Percentiles rank a stretch among this genome's conserved stretches.
These are phyloP conservation scores for Trifolium pratense DNA, from an alignment of 306 rosid genomes.

Conservation along the genomic window DNA sequence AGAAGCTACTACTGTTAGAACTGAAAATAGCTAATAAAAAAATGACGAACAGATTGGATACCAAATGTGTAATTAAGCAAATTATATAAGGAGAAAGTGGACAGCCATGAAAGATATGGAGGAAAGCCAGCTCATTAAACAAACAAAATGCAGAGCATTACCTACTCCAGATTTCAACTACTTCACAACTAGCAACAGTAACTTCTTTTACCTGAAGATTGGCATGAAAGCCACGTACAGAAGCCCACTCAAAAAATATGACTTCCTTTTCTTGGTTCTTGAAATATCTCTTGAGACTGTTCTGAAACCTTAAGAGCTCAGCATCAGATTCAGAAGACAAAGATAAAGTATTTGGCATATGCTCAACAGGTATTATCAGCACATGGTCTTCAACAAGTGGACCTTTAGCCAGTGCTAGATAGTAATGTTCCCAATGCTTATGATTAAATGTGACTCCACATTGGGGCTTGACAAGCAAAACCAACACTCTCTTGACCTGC, in stretches of 20 bases:
- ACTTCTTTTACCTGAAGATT: conserved; percentile 82
- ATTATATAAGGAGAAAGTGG: conserved; percentile 27
- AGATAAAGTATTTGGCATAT: conserved; percentile 71
- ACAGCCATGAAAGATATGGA: conserved; percentile 9
- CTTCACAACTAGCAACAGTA: conserved; percentile 22
- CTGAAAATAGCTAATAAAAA: conserved; percentile 34
- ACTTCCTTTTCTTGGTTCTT: conserved; percentile 77
- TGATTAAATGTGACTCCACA: conserved; percentile 80
- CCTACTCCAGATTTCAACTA: conserved; percentile 29
- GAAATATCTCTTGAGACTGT: conserved; percentile 64
- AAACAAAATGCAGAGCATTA: conserved; percentile 17
- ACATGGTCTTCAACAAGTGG: conserved; percentile 90
- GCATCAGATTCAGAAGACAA: conserved; percentile 62
- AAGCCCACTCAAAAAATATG: conserved; percentile 92
- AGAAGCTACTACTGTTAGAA: conserved; percentile 29
- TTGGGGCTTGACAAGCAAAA: conserved; percentile 94
- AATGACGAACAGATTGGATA: conserved; percentile 11
- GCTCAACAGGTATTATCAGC: conserved; percentile 80
- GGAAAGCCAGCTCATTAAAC: conserved; percentile 30
- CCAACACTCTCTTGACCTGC: conserved; percentile 96
- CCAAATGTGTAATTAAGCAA: conserved; percentile 28
- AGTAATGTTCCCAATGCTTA: conserved; percentile 84
- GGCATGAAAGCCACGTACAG: conserved; percentile 78
- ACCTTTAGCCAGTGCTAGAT: conserved; percentile 94
- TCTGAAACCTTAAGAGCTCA: conserved; percentile 69